These are phyloP conservation scores for Xylaria sp. DNA, from an alignment of 2,329 filamentous ascomycete genomes.

Conservation along the genomic window DNA sequence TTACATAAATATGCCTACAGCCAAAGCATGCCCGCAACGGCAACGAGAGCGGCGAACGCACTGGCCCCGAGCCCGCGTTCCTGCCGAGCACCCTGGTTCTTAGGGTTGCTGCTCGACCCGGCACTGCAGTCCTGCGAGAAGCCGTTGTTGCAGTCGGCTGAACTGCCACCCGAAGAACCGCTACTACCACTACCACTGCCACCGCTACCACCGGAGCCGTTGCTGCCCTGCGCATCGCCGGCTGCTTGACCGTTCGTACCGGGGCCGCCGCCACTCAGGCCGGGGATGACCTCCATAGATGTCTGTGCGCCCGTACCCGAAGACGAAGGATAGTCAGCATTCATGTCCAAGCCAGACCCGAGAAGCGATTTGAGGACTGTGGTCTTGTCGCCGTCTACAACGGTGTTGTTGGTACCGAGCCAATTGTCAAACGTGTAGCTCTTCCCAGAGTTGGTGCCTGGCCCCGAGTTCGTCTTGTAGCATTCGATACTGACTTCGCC, in stretches of 20 bases:
- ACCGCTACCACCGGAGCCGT: slow-evolving; percentile 19
- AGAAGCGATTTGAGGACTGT: slow-evolving; percentile 83
- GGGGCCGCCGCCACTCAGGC: slow-evolving; percentile 48
- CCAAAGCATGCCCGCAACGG: slow-evolving; percentile 49
- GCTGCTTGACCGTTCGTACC: slow-evolving; percentile 50
- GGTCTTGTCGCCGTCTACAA: slow-evolving; percentile 77
- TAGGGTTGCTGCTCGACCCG: slow-evolving; percentile 16
- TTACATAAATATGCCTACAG: slow-evolving; percentile 35
- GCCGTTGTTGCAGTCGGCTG: slow-evolving; percentile 42
- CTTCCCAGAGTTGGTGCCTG: slow-evolving; percentile 75
- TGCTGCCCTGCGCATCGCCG: slow-evolving; percentile 34
- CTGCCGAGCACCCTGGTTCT: slow-evolving; percentile 45
- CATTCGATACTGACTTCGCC: slow-evolving; percentile 84
- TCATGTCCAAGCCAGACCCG: slow-evolving; percentile 83
- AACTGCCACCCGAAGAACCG: background rate
- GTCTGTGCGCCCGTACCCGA: slow-evolving; percentile 50
- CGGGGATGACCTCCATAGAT: slow-evolving; percentile 45
- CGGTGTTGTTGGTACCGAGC: slow-evolving; percentile 77
- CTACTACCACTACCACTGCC: slow-evolving; percentile 21
- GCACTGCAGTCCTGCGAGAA: slow-evolving; percentile 47
- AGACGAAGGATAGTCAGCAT: slow-evolving; percentile 50
- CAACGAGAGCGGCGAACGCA: slow-evolving; percentile 49
- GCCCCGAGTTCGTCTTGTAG: slow-evolving; percentile 71
- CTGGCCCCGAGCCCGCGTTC: slow-evolving; percentile 48
- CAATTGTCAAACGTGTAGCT: slow-evolving; percentile 80